Base-by-base conservation (phyloP, 805 yeast species). In the Metschnikowia koreensis region DNA sequence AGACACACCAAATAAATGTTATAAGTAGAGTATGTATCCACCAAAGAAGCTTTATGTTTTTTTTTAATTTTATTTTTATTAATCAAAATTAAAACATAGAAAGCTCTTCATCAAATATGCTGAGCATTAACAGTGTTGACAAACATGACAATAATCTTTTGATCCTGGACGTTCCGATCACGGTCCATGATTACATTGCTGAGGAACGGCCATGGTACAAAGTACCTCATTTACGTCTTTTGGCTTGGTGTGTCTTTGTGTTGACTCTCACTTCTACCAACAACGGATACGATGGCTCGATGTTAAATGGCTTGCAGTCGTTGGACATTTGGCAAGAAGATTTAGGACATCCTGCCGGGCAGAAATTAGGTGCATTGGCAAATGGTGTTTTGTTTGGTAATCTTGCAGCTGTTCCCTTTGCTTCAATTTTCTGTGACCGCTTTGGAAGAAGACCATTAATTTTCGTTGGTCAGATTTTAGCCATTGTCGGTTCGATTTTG, bases 291-390 rank as follows among this genome's bases (percentile, higher is more conserved):
- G 66, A 63, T 44, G 63, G 65, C 33, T 55, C 60, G 13, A 67
- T 80, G 71, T 64, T 80, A 59, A 80, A 80, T 56, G 81, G 81
- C 38, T 68, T 80, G 54, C 83, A 80, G 58, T 65, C 79, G 8
- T 68, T 77, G 58, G 53, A 61, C 1, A 60, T 62, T 31, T 81
- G 82, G 81, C 62, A 63, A 50, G 51, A 59, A 7, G 68, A 66
- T 38, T 70, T 79, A 63, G 61, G 60, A 12, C 44, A 54, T 47
- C 66, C 66, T 6, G 33, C 46, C 12, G 66, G 66, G 29, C 56
- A 53, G 26, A 55, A 38, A 16, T 53, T 63, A 48, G 66, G 66
- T 41, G 65, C 66, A 3, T 59, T 63, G 59, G 44, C 56, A 15
- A 56, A 58, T 45, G 66, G 62, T 40, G 46, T 39, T 15, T 47